Base-by-base conservation (phyloP, 2,329 filamentous ascomycete genomes). In the Diplodia corticola region DNA sequence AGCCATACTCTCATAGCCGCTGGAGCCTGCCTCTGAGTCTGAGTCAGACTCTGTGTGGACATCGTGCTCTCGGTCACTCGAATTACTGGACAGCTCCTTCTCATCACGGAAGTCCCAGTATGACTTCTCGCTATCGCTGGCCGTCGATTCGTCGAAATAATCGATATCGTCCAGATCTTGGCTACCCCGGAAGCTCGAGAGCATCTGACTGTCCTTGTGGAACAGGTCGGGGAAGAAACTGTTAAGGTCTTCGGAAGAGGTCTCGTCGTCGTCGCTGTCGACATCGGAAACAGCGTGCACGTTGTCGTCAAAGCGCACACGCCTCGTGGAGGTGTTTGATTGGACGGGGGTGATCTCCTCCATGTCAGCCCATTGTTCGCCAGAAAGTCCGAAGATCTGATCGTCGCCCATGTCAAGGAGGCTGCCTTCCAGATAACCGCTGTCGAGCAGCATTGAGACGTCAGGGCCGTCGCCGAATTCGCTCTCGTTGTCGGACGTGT, bases 191-290 rank as follows among this genome's bases (percentile, higher is more conserved):
- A 94, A 88, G 61, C 84, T 84, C 5, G 90, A 89, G 71, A 92
- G 90, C 5, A 94, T 82, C 17, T 86, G 84, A 73, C 87, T 89
- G 77, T 93, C 90, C 59, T 90, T 87, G 66, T 93, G 83, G 76
- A 94, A 94, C 67, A 94, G 88, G 74, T 93, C 88, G 1, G 91
- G 89, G 68, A 92, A 92, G 69, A 92, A 86, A 69, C 87, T 86
- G 67, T 86, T 84, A 69, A 88, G 85, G 67, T 88, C 84, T 46
- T 89, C 86, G 4, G 77, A 78, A 35, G 76, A 76, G 55, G 75
- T 74, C n/a, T 75, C 73, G 63, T 74, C 73, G 63, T 74, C 74
- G 24, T 76, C 73, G 65, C 74, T 75, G 37, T 51, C 55, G 33
- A 66, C 44, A 85, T 91, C 89, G 66, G 89, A 89, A 67, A 85